These are phyloP conservation scores for Colletotrichum musicola DNA, from an alignment of 2,329 filamentous ascomycete species.

Conservation along the genomic window DNA sequence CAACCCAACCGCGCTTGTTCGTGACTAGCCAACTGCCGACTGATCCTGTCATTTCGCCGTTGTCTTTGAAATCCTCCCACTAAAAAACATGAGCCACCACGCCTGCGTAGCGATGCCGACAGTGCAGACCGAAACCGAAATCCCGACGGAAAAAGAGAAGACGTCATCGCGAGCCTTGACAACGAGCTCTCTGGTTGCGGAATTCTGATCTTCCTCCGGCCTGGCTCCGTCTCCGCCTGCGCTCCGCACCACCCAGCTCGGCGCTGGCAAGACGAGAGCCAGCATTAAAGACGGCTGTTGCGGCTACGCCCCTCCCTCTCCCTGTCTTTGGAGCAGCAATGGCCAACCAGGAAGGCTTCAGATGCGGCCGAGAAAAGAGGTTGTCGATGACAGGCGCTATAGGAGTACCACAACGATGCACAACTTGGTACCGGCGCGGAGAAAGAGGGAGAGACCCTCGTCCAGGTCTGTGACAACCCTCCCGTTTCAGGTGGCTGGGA, in stretches of 20 bases:
- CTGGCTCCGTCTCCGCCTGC: conserved; percentile 5
- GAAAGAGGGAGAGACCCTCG: conserved; percentile 8
- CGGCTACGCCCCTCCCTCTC: conserved; percentile 19
- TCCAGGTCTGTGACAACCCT: conserved; percentile 39
- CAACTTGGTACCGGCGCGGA: not conserved
- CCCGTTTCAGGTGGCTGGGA: conserved; percentile 38
- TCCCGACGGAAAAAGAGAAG: not conserved
- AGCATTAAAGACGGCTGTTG: conserved; percentile 20
- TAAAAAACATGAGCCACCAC: not conserved
- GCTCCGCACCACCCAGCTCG: conserved; percentile 4
- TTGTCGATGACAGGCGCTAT: not conserved
- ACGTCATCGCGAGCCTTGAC: too few relatives aligned
- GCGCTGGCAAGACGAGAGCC: not conserved
- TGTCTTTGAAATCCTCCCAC: not conserved
- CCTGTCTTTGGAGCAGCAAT: not conserved
- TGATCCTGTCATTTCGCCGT: conserved; percentile 8
- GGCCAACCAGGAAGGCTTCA: not conserved
- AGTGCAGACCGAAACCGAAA: conserved; percentile 24
- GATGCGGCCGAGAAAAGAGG: not conserved
- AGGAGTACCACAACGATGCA: not conserved
- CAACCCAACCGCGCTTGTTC: conserved; percentile 3
- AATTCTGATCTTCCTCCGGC: not conserved
- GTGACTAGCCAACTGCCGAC: conserved; percentile 21
- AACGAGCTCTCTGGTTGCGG: too few relatives aligned
- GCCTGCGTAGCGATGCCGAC: conserved; percentile 13